Evolutionary conservation across 106 monocot species (phyloP).

Genomic region (Platanthera zijinensis): DNA sequence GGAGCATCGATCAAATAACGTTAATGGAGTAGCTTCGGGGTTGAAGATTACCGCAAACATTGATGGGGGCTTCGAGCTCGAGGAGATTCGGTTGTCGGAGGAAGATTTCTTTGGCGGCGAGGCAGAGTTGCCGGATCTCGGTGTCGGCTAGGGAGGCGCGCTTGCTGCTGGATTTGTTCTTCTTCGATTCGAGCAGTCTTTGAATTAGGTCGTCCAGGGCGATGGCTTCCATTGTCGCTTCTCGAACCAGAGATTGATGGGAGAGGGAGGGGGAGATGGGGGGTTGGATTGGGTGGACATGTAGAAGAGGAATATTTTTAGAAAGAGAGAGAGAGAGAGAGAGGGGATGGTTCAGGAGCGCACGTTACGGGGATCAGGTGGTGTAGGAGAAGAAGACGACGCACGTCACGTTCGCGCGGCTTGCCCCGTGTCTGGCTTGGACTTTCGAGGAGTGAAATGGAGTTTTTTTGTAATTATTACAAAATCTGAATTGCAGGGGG

Average conservation of each 20-base stretch:
- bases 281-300: not conserved
- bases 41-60: constrained; percentile 23
- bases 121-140: constrained; percentile 31
- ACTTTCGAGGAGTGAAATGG: no score
- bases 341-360: no score
- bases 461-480: no score
- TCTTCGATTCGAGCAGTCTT: constrained; percentile 29
- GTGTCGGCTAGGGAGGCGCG: constrained; percentile 22
- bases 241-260: not conserved
- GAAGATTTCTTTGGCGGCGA: constrained; percentile 22
- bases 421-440: no score
- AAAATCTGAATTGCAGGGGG: no score
- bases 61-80: constrained; percentile 34
- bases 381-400: not conserved
- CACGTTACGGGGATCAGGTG: not conserved
- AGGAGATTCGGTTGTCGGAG: constrained; percentile 29
- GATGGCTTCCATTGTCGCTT: constrained; percentile 18
- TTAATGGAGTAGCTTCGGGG: no score
- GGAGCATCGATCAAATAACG: no score
- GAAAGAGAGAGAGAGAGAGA: not conserved
- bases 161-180: constrained; percentile 26
- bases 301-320: not conserved
- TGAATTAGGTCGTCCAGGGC: constrained; percentile 22
- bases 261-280: not conserved
- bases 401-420: not conserved